Evolutionary conservation across 805 yeast species (phyloP).

Genomic region (Candida pini): DNA sequence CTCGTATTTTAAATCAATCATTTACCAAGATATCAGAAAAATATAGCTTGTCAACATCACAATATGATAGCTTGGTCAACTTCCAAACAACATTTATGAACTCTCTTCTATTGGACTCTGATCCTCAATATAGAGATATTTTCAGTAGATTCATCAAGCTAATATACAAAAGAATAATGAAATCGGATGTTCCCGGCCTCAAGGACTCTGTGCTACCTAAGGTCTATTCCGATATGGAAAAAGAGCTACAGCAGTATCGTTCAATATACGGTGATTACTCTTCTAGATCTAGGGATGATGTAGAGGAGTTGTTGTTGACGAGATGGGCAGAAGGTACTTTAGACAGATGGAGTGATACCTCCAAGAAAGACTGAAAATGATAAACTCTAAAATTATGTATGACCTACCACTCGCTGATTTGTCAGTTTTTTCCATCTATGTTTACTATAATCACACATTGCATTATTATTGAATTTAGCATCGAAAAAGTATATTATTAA

Average conservation of each 20-base stretch:
- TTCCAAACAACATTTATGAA: constrained; percentile 33
- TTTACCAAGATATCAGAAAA: constrained; percentile 40
- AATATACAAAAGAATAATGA: constrained; percentile 27
- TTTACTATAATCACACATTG: too few relatives aligned
- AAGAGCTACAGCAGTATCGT: constrained; percentile 9
- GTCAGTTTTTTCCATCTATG: too few relatives aligned
- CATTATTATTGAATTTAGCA: too few relatives aligned
- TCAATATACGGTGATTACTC: constrained; percentile 2
- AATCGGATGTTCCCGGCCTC: constrained; percentile 20
- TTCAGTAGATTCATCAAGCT: constrained; percentile 27
- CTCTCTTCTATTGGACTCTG: constrained; percentile 20
- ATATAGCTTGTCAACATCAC: constrained; percentile 48
- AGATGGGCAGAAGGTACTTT: constrained; percentile 44
- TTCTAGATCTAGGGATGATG: constrained; percentile 21
- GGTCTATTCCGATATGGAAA: constrained; percentile 17
- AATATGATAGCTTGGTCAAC: constrained; percentile 39
- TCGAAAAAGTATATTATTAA: too few relatives aligned
- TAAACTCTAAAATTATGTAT: too few relatives aligned
- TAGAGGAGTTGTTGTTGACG: constrained; percentile 40
- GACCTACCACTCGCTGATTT: too few relatives aligned
- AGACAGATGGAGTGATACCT: constrained; percentile 6
- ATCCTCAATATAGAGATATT: constrained; percentile 24
- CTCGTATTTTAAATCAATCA: constrained; percentile 35
- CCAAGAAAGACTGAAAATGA: not conserved
- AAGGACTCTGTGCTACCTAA: constrained; percentile 26